Evolutionary conservation across 2,329 filamentous ascomycete genomes (phyloP), one percentile per base, ranked within the genome.

Genomic region (Cercospora brassicicola): DNA sequence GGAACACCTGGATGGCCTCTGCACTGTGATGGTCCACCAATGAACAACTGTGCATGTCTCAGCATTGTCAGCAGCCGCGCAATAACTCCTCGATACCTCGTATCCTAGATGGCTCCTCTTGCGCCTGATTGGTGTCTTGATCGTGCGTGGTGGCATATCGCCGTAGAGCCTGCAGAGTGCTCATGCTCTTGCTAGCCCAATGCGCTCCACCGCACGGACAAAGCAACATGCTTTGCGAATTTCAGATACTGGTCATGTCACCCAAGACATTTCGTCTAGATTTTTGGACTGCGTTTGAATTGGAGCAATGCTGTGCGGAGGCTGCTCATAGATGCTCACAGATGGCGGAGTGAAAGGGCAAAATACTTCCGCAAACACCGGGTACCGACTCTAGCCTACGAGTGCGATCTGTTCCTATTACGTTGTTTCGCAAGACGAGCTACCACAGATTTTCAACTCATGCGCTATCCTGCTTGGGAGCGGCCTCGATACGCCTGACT

Each of bases 21-120:
- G 61, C 42, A 68, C 67, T 66, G 62, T 65, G 64, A 68, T 68
- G 67, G 67, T 20, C 66, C 59, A 39, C 67, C 62, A 66, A 68
- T 68, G 48, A 33, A 30, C 53, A n/a, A 9, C n/a, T 18, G n/a
- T 30, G 30, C 13, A 30, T 57, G 11, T 10, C 53, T 57, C 53
- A 57, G 53, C 53, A 57, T n/a, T 31, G 15, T 33, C 45, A 15
- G 18, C 18, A 51, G 9, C 10, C 4, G 18, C 10, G 45, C 18
- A 23, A 51, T 4, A 26, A 11, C 18, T 51, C 26, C 20, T 23
- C 20, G 10, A 11, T 23, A 13, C 13, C 20, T 23, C 36, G 45
- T 51, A 23, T 13, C 45, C 45, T 26, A 48, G 42, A 23, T 23
- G 18, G 3, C 4, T 7, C 5, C 18, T 48, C 18, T n/a, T 23